Conservation (phyloP, 2,329 filamentous ascomycete genomes). For the Intubia oerlemansii region DNA sequence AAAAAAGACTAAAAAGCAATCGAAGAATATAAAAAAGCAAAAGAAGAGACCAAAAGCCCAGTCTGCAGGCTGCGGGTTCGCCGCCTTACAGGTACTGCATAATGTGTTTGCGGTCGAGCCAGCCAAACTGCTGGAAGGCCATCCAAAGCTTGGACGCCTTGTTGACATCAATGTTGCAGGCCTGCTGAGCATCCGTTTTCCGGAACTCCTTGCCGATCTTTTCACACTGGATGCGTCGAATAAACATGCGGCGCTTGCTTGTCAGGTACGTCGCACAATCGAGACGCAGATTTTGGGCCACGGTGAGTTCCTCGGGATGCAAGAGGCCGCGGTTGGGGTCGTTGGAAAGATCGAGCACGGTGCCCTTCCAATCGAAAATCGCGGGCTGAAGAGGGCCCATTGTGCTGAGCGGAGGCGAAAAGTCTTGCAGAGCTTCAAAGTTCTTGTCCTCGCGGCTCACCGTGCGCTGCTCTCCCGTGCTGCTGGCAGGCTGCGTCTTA, state of each 20-base stretch:
- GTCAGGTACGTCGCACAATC: constrained; percentile 78
- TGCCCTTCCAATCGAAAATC: constrained; percentile 76
- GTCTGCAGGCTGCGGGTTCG: no score
- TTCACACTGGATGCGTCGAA: constrained; percentile 46
- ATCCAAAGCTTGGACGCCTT: constrained; percentile 88
- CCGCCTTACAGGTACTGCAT: constrained; percentile 3
- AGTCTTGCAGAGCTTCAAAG: constrained; percentile 50
- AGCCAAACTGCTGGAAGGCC: constrained; percentile 70
- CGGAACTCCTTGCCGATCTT: constrained; percentile 62
- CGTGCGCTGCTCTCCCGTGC: no score
- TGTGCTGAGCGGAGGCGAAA: constrained; percentile 45
- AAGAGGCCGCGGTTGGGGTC: constrained; percentile 52
- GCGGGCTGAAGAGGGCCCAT: constrained; percentile 47
- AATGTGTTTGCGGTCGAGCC: constrained; percentile 41
- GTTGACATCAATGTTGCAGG: constrained; percentile 97
- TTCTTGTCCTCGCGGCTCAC: constrained; percentile 56
- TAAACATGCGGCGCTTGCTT: constrained; percentile 83
- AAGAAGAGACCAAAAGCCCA: neutral
- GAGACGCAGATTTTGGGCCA: constrained; percentile 62
- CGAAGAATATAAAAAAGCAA: neutral
- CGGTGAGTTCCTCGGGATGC: constrained; percentile 53
- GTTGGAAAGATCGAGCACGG: constrained; percentile 50
- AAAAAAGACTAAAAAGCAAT: neutral
- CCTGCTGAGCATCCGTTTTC: constrained; percentile 88
- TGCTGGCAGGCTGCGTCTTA: no score